A percentile compares a stretch with the other conserved stretches of the same genome.
phyloP scores from a whole-genome alignment of 257 asterid genomes.

The Plantago major region DNA sequence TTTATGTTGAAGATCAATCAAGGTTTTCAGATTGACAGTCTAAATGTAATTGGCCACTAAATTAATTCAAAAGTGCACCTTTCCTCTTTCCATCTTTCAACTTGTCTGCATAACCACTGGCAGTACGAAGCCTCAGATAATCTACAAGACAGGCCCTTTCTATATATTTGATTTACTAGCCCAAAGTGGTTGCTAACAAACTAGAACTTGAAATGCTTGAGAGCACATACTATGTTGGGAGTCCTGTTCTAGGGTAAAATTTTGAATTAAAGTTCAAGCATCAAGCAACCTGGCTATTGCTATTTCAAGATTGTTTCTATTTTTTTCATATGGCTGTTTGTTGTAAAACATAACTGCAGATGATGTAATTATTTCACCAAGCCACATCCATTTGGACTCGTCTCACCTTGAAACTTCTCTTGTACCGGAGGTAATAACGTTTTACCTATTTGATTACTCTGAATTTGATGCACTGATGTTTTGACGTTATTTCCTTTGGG shows the following conservation, averaged over 20 bases:
- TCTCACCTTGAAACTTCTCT: conserved; percentile 37
- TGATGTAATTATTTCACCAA: conserved; percentile 22
- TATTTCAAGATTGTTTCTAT: not conserved
- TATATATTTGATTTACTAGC: not conserved
- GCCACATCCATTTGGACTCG: conserved; percentile 33
- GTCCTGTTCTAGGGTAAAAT: conserved; percentile 2
- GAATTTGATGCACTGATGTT: conserved; percentile 11
- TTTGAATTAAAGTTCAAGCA: conserved; percentile 12
- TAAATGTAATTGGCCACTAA: not conserved
- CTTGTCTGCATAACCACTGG: not conserved
- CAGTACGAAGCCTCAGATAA: not conserved
- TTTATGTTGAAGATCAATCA: no score
- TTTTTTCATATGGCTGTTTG: no score
- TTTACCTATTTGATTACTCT: conserved; percentile 13
- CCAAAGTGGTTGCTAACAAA: not conserved
- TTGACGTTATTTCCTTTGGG: conserved; percentile 15
- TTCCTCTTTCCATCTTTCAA: not conserved
- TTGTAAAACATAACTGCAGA: conserved; percentile 38
- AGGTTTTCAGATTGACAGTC: no score
- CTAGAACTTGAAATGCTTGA: conserved; percentile 7
- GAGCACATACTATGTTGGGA: not conserved
- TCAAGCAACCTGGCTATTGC: not conserved
- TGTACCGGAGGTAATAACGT: conserved; percentile 44
- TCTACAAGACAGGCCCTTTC: not conserved
- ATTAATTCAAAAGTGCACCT: not conserved